These are phyloP conservation scores for Laburnicola sp. DNA, from an alignment of 2,329 filamentous ascomycete species.

Conservation along the genomic window DNA sequence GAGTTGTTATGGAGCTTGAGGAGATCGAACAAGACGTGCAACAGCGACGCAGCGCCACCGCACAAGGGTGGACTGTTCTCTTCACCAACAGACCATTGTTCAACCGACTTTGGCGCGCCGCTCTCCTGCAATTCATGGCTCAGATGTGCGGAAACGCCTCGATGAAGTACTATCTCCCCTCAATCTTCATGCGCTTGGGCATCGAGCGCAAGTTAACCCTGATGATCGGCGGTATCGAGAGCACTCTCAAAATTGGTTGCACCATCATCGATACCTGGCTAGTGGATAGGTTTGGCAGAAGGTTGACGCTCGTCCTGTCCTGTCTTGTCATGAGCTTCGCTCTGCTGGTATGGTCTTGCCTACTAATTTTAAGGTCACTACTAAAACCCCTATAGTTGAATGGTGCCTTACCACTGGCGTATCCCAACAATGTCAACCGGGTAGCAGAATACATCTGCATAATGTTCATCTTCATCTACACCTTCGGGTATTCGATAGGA, in stretches of 20 bases:
- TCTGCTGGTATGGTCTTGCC: constrained; percentile 51
- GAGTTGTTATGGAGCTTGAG: constrained; percentile 42
- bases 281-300: constrained; percentile 58
- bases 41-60: constrained; percentile 41
- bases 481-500: constrained; percentile 61
- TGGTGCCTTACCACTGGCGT: constrained; percentile 56
- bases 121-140: constrained; percentile 62
- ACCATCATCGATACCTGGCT: constrained; percentile 61
- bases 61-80: constrained; percentile 51
- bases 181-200: constrained; percentile 57
- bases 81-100: constrained; percentile 56
- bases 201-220: constrained; percentile 54
- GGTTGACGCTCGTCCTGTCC: constrained; percentile 54
- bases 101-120: constrained; percentile 60
- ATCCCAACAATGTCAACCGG: constrained; percentile 55
- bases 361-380: too few species aligned
- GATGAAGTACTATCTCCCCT: constrained; percentile 64
- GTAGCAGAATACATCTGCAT: constrained; percentile 57
- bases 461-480: constrained; percentile 62
- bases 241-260: constrained; percentile 60
- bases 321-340: constrained; percentile 58
- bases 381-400: constrained; percentile 53
- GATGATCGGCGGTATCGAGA: constrained; percentile 60
- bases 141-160: constrained; percentile 63
- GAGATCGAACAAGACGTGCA: constrained; percentile 54